Base-by-base conservation (phyloP, 345 rosid genomes). In the Eucalyptus viminalis region DNA sequence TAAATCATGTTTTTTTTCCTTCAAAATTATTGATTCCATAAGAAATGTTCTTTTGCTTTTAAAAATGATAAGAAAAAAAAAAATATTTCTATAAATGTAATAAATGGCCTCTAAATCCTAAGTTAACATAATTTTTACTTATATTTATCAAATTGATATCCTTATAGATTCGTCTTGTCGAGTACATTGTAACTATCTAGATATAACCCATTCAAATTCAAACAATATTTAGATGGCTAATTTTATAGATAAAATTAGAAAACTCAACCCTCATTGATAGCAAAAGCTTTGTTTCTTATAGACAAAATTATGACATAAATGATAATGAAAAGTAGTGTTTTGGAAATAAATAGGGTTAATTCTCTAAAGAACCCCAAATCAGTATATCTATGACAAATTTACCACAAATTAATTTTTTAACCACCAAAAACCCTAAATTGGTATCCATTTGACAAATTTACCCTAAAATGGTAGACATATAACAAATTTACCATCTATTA, bases 231-330 rank as follows among this genome's bases (percentile, higher is more conserved):
- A 25, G 14, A 60, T 60, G 0, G 29, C 4, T 27, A 60, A 25
- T 25, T 27, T 60, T 60, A 27, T 27, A 0, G 14, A 1, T 27
- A 27, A 25, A 25, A 25, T 60, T 60, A 25, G 8, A 60, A 60
- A 60, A 60, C 3, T 60, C 67, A 60, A 60, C 67, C 1, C 15
- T 53, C 29, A 60, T 0, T 12, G 3, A 60, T 25, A 0, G 0
- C 67, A 60, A 60, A 60, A 60, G 16, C n/a, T 27, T 60, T 1
- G 24, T 27, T 60, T 60, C 31, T 65, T 0, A 0, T 1, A n/a
- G 40, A 67, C 34, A 34, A n/a, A 31, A n/a, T 65, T n/a, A 65
- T 0, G 72, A 1, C 72, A 65, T 14, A 67, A n/a, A 67, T 67
- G 76, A 67, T 14, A 67, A 67, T 67, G 19, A n/a, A 67, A n/a